phyloP scores from a whole-genome alignment of 345 rosid genomes.

The Cardamine resedifolia region DNA sequence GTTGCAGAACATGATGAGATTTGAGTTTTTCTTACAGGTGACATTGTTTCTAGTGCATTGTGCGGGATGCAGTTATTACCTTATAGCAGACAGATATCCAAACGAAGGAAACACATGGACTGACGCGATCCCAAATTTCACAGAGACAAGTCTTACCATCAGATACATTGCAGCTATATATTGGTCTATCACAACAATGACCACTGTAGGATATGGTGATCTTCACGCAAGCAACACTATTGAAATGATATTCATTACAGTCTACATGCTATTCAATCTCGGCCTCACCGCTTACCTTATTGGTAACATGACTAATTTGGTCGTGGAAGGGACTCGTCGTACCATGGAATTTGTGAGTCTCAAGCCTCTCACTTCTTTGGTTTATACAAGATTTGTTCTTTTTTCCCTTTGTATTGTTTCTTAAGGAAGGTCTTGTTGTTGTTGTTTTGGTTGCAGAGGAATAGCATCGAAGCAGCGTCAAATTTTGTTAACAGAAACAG shows the following conservation, averaged over 20 bases:
- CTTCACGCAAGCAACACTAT: conserved; percentile 80
- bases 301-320: conserved; percentile 94
- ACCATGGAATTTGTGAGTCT: conserved; percentile 91
- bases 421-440: not conserved
- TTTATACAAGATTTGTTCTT: not conserved
- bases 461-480: conserved; percentile 80
- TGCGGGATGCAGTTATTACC: conserved; percentile 81
- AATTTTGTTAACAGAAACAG: conserved; percentile 72
- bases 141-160: conserved; percentile 67
- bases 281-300: conserved; percentile 88
- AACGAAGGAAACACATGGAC: conserved; percentile 79
- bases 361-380: not conserved
- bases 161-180: conserved; percentile 76
- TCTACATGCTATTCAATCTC: conserved; percentile 92
- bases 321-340: conserved; percentile 93
- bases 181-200: conserved; percentile 98
- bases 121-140: conserved; percentile 66
- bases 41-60: conserved; percentile 75
- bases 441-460: conserved; percentile 58
- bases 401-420: conserved; percentile 14
- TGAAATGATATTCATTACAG: conserved; percentile 76
- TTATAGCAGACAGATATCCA: conserved; percentile 80
- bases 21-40: conserved; percentile 47
- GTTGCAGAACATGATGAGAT: conserved; percentile 14
- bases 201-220: conserved; percentile 95